phyloP scores from a whole-genome alignment of 1,139 yeast genomes.

The Hemisphaericaspora xylofermentans region DNA sequence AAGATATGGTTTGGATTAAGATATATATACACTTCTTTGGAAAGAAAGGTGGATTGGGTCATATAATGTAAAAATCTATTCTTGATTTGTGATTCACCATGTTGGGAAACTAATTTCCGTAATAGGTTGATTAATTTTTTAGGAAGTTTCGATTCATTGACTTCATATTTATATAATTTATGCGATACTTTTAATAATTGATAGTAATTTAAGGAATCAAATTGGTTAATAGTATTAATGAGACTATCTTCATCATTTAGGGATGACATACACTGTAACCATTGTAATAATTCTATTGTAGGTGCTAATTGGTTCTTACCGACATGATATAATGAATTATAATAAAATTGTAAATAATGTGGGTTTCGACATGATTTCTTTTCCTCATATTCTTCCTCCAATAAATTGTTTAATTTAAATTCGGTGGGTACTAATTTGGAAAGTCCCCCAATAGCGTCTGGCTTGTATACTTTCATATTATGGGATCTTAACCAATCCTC shows the following conservation, averaged over 20 bases:
- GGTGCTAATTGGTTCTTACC: conserved; percentile 72
- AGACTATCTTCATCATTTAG: conserved; percentile 55
- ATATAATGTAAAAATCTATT: conserved; percentile 37
- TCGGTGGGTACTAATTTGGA: conserved; percentile 18
- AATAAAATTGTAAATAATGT: conserved; percentile 44
- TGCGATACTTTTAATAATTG: conserved; percentile 67
- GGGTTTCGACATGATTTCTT: conserved; percentile 21
- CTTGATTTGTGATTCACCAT: conserved; percentile 39
- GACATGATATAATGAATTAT: conserved; percentile 55
- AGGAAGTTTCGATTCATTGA: conserved; percentile 65
- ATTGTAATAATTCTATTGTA: conserved; percentile 76
- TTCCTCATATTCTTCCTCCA: conserved; percentile 17
- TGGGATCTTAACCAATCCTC: conserved; percentile 94
- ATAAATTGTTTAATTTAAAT: conserved; percentile 23
- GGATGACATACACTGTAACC: conserved; percentile 83
- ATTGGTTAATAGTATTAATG: conserved; percentile 56
- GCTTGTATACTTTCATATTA: conserved; percentile 56
- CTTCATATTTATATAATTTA: conserved; percentile 80
- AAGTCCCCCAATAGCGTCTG: conserved; percentile 33
- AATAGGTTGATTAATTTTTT: conserved; percentile 43
- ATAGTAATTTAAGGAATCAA: conserved; percentile 59
- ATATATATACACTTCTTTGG: conserved; percentile 43
- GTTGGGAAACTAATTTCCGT: conserved; percentile 34
- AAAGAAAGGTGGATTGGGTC: conserved; percentile 42
- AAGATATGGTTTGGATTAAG: conserved; percentile 51